Evolutionary conservation across 306 rosid species (phyloP), one percentile per base, ranked within the genome.

Genomic region (Prosopis cineraria): DNA sequence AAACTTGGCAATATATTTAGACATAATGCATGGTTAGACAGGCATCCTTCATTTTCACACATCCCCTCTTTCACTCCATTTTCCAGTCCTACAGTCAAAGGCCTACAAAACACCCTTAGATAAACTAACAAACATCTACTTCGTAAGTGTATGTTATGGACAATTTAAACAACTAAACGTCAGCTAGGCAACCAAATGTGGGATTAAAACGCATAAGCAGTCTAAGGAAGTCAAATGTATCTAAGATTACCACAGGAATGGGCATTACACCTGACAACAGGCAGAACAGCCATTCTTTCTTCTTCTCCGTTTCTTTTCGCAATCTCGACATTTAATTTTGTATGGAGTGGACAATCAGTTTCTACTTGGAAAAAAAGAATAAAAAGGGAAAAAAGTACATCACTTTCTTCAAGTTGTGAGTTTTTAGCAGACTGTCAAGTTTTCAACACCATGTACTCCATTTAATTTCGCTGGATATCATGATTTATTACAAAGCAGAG

Each of bases 1-100:
- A 29, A 70, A 60, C 16, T 58, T 37, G 45, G 59, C 41, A 73
- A 13, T 73, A 11, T 29, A 25, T 66, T 75, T 12, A 74, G 76
- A 17, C 8, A 20, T 20, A 14, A 33, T 47, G 37, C 29, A 55
- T 71, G 45, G 36, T 79, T 62, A 16, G 55, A 72, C 14, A 69
- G 16, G 34, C 25, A 55, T 66, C 53, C 24, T 22, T 40, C 25
- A 31, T 71, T 48, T n/a, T 30, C 75, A 17, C 60, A 47, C 75
- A 10, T 17, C 25, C 29, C 22, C 55, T 2, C 24, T 19, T 34
- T 19, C 73, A 25, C 13, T 44, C 39, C 24, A 25, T 25, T 16
- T 67, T 37, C 30, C 20, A 67, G 17, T 39, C 33, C 34, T 20
- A 34, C 17, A 8, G 45, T 36, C 29, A 40, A 34, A 36, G 41